Evolutionary conservation across 805 yeast genomes (phyloP).

Genomic region (Myxozyma melibiosi): DNA sequence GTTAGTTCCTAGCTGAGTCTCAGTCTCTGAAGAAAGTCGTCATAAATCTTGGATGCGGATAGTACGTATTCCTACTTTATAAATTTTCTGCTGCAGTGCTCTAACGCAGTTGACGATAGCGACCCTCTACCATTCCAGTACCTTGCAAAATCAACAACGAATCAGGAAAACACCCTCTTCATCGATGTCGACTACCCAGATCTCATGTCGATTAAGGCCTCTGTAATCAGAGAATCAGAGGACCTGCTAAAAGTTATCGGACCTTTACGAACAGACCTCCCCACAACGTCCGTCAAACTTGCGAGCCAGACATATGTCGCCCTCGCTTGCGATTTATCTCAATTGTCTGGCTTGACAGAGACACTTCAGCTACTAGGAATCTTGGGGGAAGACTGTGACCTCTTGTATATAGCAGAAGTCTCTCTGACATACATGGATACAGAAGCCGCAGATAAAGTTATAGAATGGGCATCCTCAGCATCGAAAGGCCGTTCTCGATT

Average conservation of each 20-base stretch:
- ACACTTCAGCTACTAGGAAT: conserved; percentile 33
- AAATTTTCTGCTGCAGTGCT: conserved; percentile 15
- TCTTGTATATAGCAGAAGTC: conserved; percentile 75
- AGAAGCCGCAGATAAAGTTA: conserved; percentile 62
- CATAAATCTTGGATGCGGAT: conserved; percentile 80
- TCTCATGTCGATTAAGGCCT: conserved; percentile 57
- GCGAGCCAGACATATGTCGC: conserved; percentile 54
- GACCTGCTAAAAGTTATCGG: conserved; percentile 45
- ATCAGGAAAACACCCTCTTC: conserved; percentile 49
- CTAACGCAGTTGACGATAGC: too few relatives aligned
- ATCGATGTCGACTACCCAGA: conserved; percentile 79
- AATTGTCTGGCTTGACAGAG: conserved; percentile 43
- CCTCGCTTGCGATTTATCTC: conserved; percentile 67
- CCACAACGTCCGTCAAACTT: conserved; percentile 28
- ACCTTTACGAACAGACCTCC: not conserved
- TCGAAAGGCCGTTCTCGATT: conserved; percentile 57
- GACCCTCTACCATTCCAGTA: conserved; percentile 62
- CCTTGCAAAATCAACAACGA: conserved; percentile 42
- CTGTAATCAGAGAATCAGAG: conserved; percentile 52
- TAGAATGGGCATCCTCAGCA: conserved; percentile 49
- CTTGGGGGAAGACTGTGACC: conserved; percentile 22
- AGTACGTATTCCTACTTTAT: conserved; percentile 38
- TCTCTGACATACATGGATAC: conserved; percentile 80
- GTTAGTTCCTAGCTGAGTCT: conserved; percentile 17
- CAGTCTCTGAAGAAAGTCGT: conserved; percentile 45